Conservation (phyloP, 441 rosid genomes). For the Biscutella auriculata region DNA sequence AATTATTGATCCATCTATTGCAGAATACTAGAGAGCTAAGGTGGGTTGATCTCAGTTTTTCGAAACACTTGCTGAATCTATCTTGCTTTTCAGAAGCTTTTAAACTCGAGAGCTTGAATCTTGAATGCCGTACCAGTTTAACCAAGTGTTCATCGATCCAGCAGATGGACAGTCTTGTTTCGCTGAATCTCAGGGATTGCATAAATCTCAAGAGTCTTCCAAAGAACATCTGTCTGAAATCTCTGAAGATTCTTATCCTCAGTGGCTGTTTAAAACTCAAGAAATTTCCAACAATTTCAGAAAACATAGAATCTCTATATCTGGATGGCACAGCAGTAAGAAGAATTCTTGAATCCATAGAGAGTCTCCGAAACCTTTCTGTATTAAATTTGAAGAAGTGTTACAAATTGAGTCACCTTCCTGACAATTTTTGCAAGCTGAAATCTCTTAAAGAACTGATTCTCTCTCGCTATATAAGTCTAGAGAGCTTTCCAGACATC, state of each 20-base stretch:
- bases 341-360: constrained; percentile 18
- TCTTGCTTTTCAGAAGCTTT: constrained; percentile 11
- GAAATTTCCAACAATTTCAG: constrained; percentile 14
- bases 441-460: constrained; percentile 10
- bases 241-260: constrained; percentile 17
- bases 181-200: constrained; percentile 13
- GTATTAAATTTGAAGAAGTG: constrained; percentile 2
- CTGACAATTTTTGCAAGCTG: constrained; percentile 12
- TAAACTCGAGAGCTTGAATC: constrained; percentile 1
- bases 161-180: constrained; percentile 14
- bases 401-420: constrained; percentile 3
- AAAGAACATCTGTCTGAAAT: not conserved
- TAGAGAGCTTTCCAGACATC: constrained; percentile 14
- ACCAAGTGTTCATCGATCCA: not conserved
- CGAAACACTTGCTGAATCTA: constrained; percentile 12
- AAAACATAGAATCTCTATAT: not conserved
- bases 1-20: not conserved
- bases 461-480: constrained; percentile 14
- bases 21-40: constrained; percentile 15
- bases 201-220: constrained; percentile 17
- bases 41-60: constrained; percentile 16
- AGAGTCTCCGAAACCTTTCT: not conserved
- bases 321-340: constrained; percentile 14
- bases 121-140: constrained; percentile 6
- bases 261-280: constrained; percentile 20